Base-by-base conservation (phyloP, 352 stramenopile species). In the Pythium sp. region DNA sequence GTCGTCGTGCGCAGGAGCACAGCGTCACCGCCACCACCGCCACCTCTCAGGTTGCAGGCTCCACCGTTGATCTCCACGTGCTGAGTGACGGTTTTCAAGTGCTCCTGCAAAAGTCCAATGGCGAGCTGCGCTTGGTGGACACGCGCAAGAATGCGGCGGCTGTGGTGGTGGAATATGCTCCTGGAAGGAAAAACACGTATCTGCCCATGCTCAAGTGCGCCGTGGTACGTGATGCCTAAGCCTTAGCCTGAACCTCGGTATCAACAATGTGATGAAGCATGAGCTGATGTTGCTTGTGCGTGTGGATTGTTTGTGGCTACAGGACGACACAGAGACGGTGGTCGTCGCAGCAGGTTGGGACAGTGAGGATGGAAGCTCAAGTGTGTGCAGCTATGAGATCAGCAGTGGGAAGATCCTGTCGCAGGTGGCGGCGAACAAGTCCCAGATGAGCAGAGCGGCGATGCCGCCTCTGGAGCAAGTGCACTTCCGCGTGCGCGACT, bases 21-120 rank as follows among this genome's bases (percentile, higher is more conserved):
- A 12, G 26, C n/a, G 14, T 58, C 9, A 11, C 34, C 36, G 67
- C 54, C 8, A 65, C 77, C 30, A 46, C 78, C 58, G 54, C 75
- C 0, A 67, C 78, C n/a, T 56, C 49, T 56, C 49, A 56, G 49
- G 3, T 11, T 30, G 49, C 49, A 56, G 49, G 49, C 47, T 71
- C 75, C 32, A 58, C 85, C 58, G 38, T 81, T 4, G 74, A 82
- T 58, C 47, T 89, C 11, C 70, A 84, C 36, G 55, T 84, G 30
- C 64, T 92, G 18, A 69, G 62, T 8, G 81, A 89, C 61, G 72
- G 72, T 47, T 49, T 71, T 20, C 70, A 72, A 47, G 69, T 80
- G 7, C 34, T 92, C 3, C 51, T 79, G 20, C 80, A 89, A 51
- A 60, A 72, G 47, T 90, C 84, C 2, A 74, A 81, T 53, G 77